Evolutionary conservation across 2,329 filamentous ascomycete species (phyloP).

Genomic region (Blastomyces gilchristii): DNA sequence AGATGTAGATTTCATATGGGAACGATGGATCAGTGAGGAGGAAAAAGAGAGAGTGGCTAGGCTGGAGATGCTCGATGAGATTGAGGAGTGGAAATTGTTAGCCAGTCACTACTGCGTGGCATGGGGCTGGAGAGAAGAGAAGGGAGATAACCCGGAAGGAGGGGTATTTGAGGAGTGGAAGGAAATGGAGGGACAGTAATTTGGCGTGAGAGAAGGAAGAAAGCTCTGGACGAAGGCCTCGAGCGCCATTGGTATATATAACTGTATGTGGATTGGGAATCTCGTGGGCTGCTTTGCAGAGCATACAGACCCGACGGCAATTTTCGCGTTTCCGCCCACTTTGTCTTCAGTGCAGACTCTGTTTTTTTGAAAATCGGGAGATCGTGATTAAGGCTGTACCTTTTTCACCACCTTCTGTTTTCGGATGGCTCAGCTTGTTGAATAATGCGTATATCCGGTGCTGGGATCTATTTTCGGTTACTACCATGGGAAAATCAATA

Average conservation of each 20-base stretch:
- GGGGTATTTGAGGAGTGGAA: conserved; percentile 30
- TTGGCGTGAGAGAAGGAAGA: neutral
- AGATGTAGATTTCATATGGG: conserved; percentile 63
- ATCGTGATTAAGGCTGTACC: neutral
- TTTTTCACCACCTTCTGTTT: neutral
- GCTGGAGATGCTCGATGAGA: conserved; percentile 83
- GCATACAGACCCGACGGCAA: neutral
- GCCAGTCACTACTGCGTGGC: conserved; percentile 81
- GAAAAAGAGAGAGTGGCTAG: conserved; percentile 72
- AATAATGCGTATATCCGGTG: neutral
- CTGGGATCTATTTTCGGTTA: neutral
- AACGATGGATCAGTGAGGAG: conserved; percentile 55
- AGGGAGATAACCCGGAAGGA: conserved; percentile 28
- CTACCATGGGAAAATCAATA: neutral
- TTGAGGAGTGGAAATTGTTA: conserved; percentile 86
- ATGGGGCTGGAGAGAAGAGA: conserved; percentile 65
- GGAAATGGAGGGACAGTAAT: conserved; percentile 22
- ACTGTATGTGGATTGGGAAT: neutral
- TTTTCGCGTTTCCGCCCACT: neutral
- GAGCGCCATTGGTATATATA: neutral
- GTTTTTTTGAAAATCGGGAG: neutral
- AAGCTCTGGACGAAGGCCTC: neutral
- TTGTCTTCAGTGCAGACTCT: neutral
- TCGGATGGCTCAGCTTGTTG: neutral
- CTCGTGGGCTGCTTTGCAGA: neutral